Evolutionary conservation across 1,284 basidiomycete genomes (phyloP), one percentile per base, ranked within the genome.

Genomic region (Amylostereum chailletii): DNA sequence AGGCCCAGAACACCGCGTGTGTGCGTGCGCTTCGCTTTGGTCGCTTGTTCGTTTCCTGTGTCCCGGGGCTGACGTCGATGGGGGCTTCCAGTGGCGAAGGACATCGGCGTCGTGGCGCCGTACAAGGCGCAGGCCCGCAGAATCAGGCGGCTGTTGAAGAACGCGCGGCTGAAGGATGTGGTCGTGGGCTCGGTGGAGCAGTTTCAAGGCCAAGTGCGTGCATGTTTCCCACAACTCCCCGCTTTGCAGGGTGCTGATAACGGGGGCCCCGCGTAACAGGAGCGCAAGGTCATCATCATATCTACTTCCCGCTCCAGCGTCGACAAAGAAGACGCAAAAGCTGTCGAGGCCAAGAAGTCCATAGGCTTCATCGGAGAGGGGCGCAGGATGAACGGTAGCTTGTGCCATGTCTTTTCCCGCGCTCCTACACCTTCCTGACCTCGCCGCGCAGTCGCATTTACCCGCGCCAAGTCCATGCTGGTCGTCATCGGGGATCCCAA

Each of bases 111-210:
- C 11, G 76, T 81, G 42, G 56, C 77, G 0, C 78, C 79, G 1
- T 81, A 81, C 55, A 69, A 74, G 45, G 74, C 75, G 0, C 79
- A 82, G 55, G 71, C 70, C 27, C 60, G 62, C 11, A 75, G 74
- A 53, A 70, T 81, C 29, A 65, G 75, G 5, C 57, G 52, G 5
- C 51, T 64, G 1, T 57, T 81, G 11, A 55, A 55, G 9, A 53
- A 50, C 8, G 56, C 60, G 1, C 65, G 69, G 0, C 51, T 57
- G 4, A 63, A 65, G 29, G 68, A 60, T 2, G 66, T 79, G 32
- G 78, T 74, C 55, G 74, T 81, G 37, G 79, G 76, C 5, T 76
- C 74, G 31, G 79, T 81, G 0, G 80, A 82, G 54, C 77, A 80
- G 50, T 81, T 79, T 61, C 80, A 82, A 60, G 79, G 80, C 30